phyloP scores from a whole-genome alignment of 2,329 filamentous ascomycete genomes.

The Fusarium subglutinans region DNA sequence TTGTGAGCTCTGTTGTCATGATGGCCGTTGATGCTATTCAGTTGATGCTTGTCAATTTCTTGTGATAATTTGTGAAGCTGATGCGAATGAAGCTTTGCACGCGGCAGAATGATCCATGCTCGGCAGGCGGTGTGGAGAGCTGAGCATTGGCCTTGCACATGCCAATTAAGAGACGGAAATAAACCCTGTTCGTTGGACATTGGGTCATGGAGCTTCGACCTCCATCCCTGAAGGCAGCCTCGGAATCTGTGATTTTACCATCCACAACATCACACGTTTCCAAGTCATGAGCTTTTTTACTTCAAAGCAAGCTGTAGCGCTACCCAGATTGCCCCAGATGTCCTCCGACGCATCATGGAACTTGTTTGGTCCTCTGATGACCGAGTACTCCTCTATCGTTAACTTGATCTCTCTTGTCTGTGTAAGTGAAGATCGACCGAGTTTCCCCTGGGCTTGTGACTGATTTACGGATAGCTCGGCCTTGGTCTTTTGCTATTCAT shows the following conservation, averaged over 20 bases:
- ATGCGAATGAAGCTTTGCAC: slow-evolving; percentile 20
- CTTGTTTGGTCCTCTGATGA: slow-evolving; percentile 39
- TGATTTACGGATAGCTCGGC: slow-evolving; percentile 48
- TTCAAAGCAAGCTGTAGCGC: slow-evolving; percentile 25
- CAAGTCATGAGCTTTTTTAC: slow-evolving; percentile 37
- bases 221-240: slow-evolving; percentile 27
- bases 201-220: slow-evolving; percentile 19
- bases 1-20: slow-evolving; percentile 48
- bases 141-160: slow-evolving; percentile 25
- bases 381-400: slow-evolving; percentile 47
- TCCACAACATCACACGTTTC: slow-evolving; percentile 34
- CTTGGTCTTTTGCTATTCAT: slow-evolving; percentile 58
- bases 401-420: slow-evolving; percentile 51
- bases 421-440: slow-evolving; percentile 43
- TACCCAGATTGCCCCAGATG: slow-evolving; percentile 41
- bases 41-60: slow-evolving; percentile 1
- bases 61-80: slow-evolving; percentile 24
- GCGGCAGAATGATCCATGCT: slow-evolving; percentile 22
- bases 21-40: slow-evolving; percentile 8
- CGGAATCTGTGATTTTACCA: slow-evolving; percentile 36
- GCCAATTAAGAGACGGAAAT: slow-evolving; percentile 18
- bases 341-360: slow-evolving; percentile 38
- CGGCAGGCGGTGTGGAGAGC: slow-evolving; percentile 42
- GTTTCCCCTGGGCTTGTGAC: slow-evolving; percentile 6
- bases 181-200: slow-evolving; percentile 26